A percentile compares a stretch with the other conserved stretches of the same genome.
These are phyloP conservation scores for Rutstroemia sp. DNA, from an alignment of 2,329 filamentous ascomycete genomes.

Conservation along the genomic window DNA sequence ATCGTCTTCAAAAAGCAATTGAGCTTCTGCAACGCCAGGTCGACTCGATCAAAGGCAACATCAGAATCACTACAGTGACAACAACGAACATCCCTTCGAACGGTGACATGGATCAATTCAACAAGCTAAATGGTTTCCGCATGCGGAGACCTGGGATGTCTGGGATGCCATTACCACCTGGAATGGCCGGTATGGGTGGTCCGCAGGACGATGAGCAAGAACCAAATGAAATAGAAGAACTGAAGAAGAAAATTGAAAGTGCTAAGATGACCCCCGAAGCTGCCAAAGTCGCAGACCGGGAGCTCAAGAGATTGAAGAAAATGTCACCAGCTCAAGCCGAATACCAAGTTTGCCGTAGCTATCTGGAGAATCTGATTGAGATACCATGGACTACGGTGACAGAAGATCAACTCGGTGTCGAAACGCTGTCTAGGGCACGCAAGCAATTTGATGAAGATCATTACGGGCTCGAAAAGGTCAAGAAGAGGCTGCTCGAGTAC, in stretches of 20 bases:
- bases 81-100: conserved; percentile 55
- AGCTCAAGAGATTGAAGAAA: conserved; percentile 81
- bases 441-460: conserved; percentile 94
- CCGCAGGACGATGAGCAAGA: conserved; percentile 65
- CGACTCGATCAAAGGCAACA: conserved; percentile 74
- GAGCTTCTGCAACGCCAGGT: conserved; percentile 80
- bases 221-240: conserved; percentile 80
- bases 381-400: conserved; percentile 87
- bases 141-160: conserved; percentile 21
- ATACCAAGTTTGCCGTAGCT: conserved; percentile 87
- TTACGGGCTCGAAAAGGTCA: conserved; percentile 93
- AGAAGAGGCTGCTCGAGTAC: conserved; percentile 93
- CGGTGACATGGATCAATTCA: conserved; percentile 48
- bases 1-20: conserved; percentile 72
- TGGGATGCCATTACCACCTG: conserved; percentile 21
- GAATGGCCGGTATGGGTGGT: conserved; percentile 13
- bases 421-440: conserved; percentile 70
- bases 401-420: conserved; percentile 74
- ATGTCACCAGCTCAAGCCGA: conserved; percentile 97
- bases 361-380: conserved; percentile 87
- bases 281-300: conserved; percentile 81
- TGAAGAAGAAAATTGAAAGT: conserved; percentile 78
- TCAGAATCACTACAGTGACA: conserved; percentile 74
- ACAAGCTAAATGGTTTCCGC: conserved; percentile 37
- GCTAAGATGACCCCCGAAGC: conserved; percentile 79